Conservation (phyloP, 495 filamentous ascomycete species). For the Penicillium bialowiezense region DNA sequence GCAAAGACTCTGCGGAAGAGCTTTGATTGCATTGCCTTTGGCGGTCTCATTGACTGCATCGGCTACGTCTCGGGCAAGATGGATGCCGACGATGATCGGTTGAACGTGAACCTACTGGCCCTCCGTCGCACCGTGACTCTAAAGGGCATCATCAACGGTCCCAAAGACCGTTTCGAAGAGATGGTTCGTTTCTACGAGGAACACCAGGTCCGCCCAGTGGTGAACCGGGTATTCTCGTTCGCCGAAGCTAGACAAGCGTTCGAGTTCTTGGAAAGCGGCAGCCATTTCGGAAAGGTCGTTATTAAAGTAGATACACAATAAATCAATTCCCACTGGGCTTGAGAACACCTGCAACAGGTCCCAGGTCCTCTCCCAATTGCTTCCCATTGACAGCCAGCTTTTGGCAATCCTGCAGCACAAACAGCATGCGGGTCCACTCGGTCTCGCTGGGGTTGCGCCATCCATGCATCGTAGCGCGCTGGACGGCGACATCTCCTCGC, state of each 20-base stretch:
- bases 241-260: constrained; percentile 52
- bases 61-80: constrained; percentile 63
- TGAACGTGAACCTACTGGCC: constrained; percentile 52
- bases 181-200: constrained; percentile 59
- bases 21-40: constrained; percentile 61
- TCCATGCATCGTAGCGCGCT: constrained; percentile 54
- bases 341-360: constrained; percentile 21
- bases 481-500: constrained; percentile 68
- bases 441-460: constrained; percentile 39
- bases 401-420: constrained; percentile 53
- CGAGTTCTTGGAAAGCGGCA: constrained; percentile 57
- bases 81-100: constrained; percentile 36
- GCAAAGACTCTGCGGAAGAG: constrained; percentile 58
- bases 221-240: constrained; percentile 59
- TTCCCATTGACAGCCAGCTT: constrained; percentile 39
- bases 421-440: constrained; percentile 56
- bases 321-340: constrained; percentile 47
- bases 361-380: constrained; percentile 49
- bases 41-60: constrained; percentile 65
- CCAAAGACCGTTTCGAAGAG: constrained; percentile 56
- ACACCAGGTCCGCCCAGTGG: constrained; percentile 58
- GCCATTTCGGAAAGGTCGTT: constrained; percentile 73
- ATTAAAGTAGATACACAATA: constrained; percentile 47
- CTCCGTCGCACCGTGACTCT: constrained; percentile 50
- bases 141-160: constrained; percentile 61